These are phyloP conservation scores for Cucurbita maxima DNA, from an alignment of 306 rosid species.

Conservation along the genomic window DNA sequence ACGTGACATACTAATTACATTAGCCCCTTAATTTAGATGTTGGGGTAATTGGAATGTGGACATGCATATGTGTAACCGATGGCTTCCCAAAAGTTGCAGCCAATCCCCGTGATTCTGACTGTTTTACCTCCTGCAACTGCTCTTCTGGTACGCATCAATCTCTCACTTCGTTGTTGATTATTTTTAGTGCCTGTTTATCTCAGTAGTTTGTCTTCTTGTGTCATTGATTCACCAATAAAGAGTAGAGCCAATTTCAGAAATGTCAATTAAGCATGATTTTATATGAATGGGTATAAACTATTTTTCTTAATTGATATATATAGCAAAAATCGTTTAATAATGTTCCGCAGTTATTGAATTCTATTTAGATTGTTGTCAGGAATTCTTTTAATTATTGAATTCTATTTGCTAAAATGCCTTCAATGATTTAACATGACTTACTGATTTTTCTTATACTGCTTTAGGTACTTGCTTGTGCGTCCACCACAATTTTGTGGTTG, in stretches of 20 bases:
- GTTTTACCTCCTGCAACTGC: constrained; percentile 84
- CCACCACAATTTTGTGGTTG: not conserved
- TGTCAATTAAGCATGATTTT: not conserved
- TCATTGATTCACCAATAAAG: not conserved
- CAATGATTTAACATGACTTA: not conserved
- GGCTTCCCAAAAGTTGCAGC: constrained; percentile 65
- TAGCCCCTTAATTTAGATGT: constrained; percentile 30
- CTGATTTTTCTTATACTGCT: not conserved
- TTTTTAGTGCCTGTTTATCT: not conserved
- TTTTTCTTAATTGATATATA: not conserved
- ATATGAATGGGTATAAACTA: not conserved
- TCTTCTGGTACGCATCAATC: constrained; percentile 44
- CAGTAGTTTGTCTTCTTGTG: not conserved
- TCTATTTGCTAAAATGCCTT: not conserved
- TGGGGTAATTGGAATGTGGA: constrained; percentile 42
- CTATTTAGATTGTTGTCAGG: not conserved
- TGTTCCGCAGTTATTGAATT: not conserved
- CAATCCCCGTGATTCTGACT: constrained; percentile 25
- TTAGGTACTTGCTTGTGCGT: not conserved
- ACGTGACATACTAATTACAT: constrained; percentile 10
- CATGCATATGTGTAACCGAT: constrained; percentile 50
- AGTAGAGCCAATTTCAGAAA: not conserved
- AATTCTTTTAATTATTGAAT: not conserved
- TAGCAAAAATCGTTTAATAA: not conserved
- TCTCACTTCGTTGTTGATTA: constrained; percentile 9